Conservation (phyloP, 805 yeast species). For the Clavispora santaluciae region DNA sequence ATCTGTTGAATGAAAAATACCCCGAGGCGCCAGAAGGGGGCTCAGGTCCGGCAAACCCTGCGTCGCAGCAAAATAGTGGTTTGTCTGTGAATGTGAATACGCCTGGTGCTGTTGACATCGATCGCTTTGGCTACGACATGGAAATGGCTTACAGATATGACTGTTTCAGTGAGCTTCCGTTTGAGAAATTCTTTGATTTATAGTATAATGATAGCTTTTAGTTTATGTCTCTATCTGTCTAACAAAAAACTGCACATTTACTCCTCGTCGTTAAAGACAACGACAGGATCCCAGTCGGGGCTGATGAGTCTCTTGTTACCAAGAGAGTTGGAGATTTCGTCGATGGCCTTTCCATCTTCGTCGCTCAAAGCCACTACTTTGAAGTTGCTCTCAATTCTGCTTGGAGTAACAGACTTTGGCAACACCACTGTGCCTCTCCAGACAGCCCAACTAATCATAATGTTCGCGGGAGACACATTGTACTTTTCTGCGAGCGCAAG, state of each 20-base stretch:
- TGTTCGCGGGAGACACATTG: constrained; percentile 43
- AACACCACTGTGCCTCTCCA: constrained; percentile 50
- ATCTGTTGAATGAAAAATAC: neutral
- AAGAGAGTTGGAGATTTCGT: constrained; percentile 19
- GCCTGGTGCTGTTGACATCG: neutral
- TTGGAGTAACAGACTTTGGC: constrained; percentile 29
- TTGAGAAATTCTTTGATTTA: constrained; percentile 16
- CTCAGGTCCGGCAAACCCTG: neutral
- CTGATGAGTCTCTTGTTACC: constrained; percentile 30
- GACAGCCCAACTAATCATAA: constrained; percentile 56
- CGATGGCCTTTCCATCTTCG: constrained; percentile 32
- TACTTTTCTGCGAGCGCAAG: constrained; percentile 40
- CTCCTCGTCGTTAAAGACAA: constrained; percentile 21
- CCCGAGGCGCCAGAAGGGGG: neutral
- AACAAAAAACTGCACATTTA: too few species aligned
- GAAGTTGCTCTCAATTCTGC: constrained; percentile 33
- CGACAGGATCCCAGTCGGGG: constrained; percentile 32
- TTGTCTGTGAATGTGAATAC: neutral
- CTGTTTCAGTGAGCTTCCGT: constrained; percentile 25
- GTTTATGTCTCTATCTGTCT: too few species aligned
- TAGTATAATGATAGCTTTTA: too few species aligned
- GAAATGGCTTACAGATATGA: constrained; percentile 19
- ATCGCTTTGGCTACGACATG: constrained; percentile 10
- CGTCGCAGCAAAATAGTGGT: neutral
- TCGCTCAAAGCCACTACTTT: constrained; percentile 27